Conservation (phyloP, 106 monocot genomes). For the Chionographis japonica region DNA sequence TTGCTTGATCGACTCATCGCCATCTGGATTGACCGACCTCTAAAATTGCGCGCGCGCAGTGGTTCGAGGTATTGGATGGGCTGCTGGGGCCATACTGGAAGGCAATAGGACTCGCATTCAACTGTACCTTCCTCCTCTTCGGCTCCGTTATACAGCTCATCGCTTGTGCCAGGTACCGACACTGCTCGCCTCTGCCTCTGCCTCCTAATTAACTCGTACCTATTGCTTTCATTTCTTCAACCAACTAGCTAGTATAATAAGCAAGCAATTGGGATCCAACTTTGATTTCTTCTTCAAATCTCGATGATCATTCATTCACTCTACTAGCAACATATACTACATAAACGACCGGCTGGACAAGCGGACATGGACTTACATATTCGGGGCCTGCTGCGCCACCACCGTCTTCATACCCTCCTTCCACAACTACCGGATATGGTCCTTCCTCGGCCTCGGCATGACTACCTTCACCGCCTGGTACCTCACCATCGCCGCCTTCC, state of each 20-base stretch:
- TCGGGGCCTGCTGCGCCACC: constrained; percentile 86
- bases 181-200: background rate
- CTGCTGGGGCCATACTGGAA: constrained; percentile 75
- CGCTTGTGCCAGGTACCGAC: constrained; percentile 62
- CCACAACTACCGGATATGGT: constrained; percentile 90
- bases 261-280: background rate
- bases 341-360: constrained; percentile 79
- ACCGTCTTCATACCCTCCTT: constrained; percentile 87
- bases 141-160: constrained; percentile 72
- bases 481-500: constrained; percentile 62
- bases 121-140: constrained; percentile 80
- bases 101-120: constrained; percentile 63
- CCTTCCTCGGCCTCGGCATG: constrained; percentile 85
- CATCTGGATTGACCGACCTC: too few relatives aligned
- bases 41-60: constrained; percentile 30
- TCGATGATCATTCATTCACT: too few relatives aligned
- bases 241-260: too few relatives aligned
- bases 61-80: constrained; percentile 77
- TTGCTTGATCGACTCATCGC: too few relatives aligned
- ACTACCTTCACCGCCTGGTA: constrained; percentile 94
- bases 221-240: too few relatives aligned
- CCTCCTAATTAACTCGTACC: background rate
- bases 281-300: too few relatives aligned
- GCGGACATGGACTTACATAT: constrained; percentile 92
- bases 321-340: constrained; percentile 74